Conservation (phyloP, 352 stramenopile species). For the Phytophthora citrophthora region DNA sequence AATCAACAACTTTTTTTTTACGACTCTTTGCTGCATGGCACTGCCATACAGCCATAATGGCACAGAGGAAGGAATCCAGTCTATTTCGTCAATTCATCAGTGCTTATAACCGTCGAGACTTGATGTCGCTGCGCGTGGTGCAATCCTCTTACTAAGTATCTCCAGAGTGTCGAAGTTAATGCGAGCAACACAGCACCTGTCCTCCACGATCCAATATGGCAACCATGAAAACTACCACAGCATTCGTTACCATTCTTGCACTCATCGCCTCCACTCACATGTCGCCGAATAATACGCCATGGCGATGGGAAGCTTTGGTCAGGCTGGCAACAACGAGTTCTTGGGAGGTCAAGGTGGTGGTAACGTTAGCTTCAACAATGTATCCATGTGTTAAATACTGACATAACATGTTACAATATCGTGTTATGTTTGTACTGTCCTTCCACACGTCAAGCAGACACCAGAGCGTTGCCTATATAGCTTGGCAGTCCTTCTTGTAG, state of each 20-base stretch:
- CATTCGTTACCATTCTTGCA: conserved; percentile 19
- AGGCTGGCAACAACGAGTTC: conserved; percentile 15
- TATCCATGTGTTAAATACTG: background rate
- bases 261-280: conserved; percentile 9
- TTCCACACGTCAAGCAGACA: conserved; percentile 5
- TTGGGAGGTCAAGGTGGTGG: conserved; percentile 1
- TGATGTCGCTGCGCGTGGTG: conserved; percentile 8
- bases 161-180: background rate
- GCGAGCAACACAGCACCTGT: conserved; percentile 3
- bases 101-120: too few relatives aligned
- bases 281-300: too few relatives aligned
- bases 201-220: background rate
- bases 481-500: too few relatives aligned
- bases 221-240: conserved; percentile 20
- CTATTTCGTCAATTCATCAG: too few relatives aligned
- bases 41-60: too few relatives aligned
- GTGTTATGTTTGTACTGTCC: background rate
- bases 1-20: too few relatives aligned
- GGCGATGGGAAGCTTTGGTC: conserved; percentile 6
- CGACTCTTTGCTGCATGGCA: too few relatives aligned
- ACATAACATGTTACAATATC: background rate
- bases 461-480: background rate
- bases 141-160: too few relatives aligned
- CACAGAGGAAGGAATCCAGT: too few relatives aligned
- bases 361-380: background rate